A percentile compares a stretch with the other conserved stretches of the same genome.
These are phyloP conservation scores for Flammula alnicola DNA, from an alignment of 1,284 basidiomycete genomes.

Conservation along the genomic window DNA sequence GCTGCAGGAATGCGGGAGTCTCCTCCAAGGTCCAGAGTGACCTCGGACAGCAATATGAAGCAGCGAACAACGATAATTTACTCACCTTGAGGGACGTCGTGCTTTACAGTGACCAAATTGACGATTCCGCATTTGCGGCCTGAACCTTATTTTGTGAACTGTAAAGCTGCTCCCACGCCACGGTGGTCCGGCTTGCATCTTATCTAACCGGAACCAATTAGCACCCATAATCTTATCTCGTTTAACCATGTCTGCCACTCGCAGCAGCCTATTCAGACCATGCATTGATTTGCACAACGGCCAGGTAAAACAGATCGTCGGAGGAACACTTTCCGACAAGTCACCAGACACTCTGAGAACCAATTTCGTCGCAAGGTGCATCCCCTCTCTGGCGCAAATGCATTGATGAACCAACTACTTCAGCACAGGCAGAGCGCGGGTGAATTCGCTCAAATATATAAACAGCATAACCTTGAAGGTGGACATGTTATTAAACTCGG, in stretches of 20 bases:
- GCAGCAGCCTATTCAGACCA: conserved; percentile 74
- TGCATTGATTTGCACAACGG: conserved; percentile 98
- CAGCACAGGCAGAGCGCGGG: conserved; percentile 73
- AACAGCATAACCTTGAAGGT: conserved; percentile 70
- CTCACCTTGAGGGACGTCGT: conserved; percentile 47
- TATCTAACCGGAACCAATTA: not conserved
- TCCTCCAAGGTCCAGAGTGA: not conserved
- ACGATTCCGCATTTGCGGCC: conserved; percentile 33
- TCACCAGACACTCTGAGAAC: conserved; percentile 74
- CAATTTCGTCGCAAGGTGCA: conserved; percentile 91
- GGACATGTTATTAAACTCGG: conserved; percentile 99
- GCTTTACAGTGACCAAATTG: conserved; percentile 37
- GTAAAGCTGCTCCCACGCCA: conserved; percentile 43
- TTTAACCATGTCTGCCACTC: conserved; percentile 26
- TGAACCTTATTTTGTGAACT: conserved; percentile 50
- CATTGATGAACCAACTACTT: conserved; percentile 10
- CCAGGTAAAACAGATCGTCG: conserved; percentile 98
- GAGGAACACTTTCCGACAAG: conserved; percentile 83
- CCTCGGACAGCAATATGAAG: conserved; percentile 6
- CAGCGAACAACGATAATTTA: conserved; percentile 24
- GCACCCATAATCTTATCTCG: conserved; percentile 6
- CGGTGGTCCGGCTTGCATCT: not conserved
- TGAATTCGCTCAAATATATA: conserved; percentile 86
- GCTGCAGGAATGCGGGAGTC: conserved; percentile 6
- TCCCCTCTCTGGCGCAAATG: not conserved